Evolutionary conservation across 163 green algal genomes (phyloP), one percentile per base, ranked within the genome.

Genomic region (Volvox carteri): DNA sequence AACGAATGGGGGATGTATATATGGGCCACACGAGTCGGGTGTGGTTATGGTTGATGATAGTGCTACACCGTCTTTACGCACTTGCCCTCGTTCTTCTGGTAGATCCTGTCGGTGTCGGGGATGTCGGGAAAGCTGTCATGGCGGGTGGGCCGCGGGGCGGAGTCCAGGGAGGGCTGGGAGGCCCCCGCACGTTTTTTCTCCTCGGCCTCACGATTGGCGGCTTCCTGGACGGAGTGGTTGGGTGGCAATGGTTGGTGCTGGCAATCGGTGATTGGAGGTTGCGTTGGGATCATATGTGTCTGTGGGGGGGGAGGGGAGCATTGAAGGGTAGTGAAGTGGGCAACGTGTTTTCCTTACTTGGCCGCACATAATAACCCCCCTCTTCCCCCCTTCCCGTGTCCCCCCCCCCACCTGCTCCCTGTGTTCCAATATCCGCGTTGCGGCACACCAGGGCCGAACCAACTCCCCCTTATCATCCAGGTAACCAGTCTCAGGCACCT

Each of bases 371-470:
- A n/a, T n/a, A n/a, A n/a, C 50, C 50, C 50, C 50, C 50, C 50
- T 16, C 50, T 58, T 14, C 39, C 68, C 33, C 48, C 16, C 50
- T 11, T 16, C 2, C 16, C 89, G 85, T 86, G 90, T 52, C 52
- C 18, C 44, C 16, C 25, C 23, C 8, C 62, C 14, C 81, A 87
- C 88, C 35, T 79, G 88, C 86, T 97, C 94, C 35, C 94, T 86
- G 78, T 98, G 95, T 81, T 99, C 96, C 68, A 97, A 76, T 11
- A 98, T 90, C 50, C 97, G 93, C 8, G 96, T 98, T 58, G 91
- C 93, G 42, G 93, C 90, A 91, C 94, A 98, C 96, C 96, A 98
- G 2, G 95, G 95, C 41, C 96, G 84, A 86, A 90, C 86, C 91
- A 97, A 89, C 93, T 98, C 90, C 0, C 96, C 96, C 30, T 93